Conservation (phyloP, 2,329 filamentous ascomycete species). For the Phaeosphaeria sp. region DNA sequence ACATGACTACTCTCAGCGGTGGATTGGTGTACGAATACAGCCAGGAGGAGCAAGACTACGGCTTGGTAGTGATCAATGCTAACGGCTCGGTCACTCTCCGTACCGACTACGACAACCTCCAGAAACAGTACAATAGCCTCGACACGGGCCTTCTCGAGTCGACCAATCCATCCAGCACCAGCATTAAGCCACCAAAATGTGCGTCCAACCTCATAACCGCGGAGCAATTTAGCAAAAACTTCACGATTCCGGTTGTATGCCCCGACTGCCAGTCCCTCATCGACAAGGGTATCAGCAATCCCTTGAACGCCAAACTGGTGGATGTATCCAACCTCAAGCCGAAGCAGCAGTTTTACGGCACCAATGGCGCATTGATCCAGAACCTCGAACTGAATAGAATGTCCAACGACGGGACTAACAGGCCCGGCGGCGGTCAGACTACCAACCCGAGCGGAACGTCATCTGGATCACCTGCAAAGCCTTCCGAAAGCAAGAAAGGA, state of each 20-base stretch:
- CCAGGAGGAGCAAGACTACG: slow-evolving; percentile 69
- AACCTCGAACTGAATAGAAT: slow-evolving; percentile 66
- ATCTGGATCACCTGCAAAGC: slow-evolving; percentile 14
- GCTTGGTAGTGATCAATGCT: slow-evolving; percentile 54
- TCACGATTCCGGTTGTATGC: slow-evolving; percentile 73
- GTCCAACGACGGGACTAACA: slow-evolving; percentile 60
- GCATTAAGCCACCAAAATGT: slow-evolving; percentile 69
- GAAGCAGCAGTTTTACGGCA: slow-evolving; percentile 62
- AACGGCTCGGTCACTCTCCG: slow-evolving; percentile 53
- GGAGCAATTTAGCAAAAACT: slow-evolving; percentile 74
- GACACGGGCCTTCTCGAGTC: slow-evolving; percentile 72
- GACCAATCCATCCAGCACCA: slow-evolving; percentile 63
- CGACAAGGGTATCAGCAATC: slow-evolving; percentile 72
- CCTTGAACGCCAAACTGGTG: slow-evolving; percentile 64
- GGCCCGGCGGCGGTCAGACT: slow-evolving; percentile 54
- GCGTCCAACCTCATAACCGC: slow-evolving; percentile 68
- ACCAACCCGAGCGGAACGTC: slow-evolving; percentile 22
- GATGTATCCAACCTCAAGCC: slow-evolving; percentile 64
- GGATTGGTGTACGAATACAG: slow-evolving; percentile 84
- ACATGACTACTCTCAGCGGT: slow-evolving; percentile 77
- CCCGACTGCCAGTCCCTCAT: slow-evolving; percentile 78
- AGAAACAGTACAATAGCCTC: slow-evolving; percentile 75
- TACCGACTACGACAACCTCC: slow-evolving; percentile 69
- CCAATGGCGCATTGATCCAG: slow-evolving; percentile 64
- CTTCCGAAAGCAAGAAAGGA: slow-evolving; percentile 24